These are phyloP conservation scores for Bigelowiella natans DNA, from an alignment of 78 protist genomes.

Conservation along the genomic window DNA sequence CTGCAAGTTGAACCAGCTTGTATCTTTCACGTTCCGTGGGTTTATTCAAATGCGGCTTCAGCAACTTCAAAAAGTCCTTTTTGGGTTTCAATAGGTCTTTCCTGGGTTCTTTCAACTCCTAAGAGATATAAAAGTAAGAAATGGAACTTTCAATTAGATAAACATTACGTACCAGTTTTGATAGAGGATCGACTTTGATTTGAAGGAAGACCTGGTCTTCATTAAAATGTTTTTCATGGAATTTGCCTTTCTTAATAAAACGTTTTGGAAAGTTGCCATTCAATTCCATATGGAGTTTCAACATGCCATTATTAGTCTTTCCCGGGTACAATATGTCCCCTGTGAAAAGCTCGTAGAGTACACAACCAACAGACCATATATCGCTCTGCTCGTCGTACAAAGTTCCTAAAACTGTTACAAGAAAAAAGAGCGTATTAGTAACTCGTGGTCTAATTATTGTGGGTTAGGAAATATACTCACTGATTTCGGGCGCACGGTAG, in stretches of 20 bases:
- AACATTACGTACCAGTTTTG: background rate
- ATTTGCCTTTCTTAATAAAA: background rate
- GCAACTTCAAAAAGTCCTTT: background rate
- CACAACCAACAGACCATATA: constrained; percentile 72
- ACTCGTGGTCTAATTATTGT: background rate
- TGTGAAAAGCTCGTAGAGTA: constrained; percentile 74
- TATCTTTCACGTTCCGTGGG: background rate
- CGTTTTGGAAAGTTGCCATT: background rate
- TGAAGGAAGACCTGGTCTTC: background rate
- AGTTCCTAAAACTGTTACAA: constrained; percentile 45
- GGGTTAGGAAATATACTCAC: background rate
- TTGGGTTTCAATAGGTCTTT: background rate
- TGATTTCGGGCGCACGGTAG: constrained; percentile 85
- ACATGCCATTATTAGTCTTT: constrained; percentile 78
- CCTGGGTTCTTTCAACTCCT: background rate
- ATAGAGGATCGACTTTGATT: background rate
- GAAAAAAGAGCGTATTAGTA: background rate
- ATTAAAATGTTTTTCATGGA: constrained; percentile 3
- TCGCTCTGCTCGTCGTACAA: constrained; percentile 59
- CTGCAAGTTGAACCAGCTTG: constrained; percentile 7
- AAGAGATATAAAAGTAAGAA: background rate
- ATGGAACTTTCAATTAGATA: background rate
- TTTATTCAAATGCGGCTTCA: background rate
- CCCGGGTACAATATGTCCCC: constrained; percentile 72
- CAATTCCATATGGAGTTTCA: constrained; percentile 40